Evolutionary conservation across 2,329 filamentous ascomycete genomes (phyloP), one percentile per base, ranked within the genome.

Genomic region (Zasmidium citrigriseum): DNA sequence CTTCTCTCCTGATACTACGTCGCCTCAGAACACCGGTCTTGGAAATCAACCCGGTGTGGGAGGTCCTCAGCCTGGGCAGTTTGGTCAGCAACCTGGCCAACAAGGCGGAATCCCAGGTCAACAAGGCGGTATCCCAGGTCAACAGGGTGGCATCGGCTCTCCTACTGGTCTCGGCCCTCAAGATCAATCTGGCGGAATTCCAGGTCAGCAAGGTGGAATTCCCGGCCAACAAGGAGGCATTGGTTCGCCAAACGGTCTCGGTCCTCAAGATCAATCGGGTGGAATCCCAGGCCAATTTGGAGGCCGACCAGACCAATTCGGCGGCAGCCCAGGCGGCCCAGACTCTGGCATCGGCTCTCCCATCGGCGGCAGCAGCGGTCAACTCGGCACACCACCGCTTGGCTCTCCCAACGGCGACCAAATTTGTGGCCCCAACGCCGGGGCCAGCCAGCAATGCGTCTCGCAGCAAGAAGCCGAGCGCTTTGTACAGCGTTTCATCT

Each of bases 391-490:
- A 14, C 27, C 27, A 7, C 27, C 27, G 7, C 27, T 50, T 27
- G 47, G 47, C 3, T 25, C 47, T 20, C 47, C 47, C 21, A 7
- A 3, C 3, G 18, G 24, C 48, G 14, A 23, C 25, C 21, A 41
- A 24, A 51, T 34, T 22, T 49, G 22, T 18, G 46, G 46, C 21
- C 46, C 46, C 14, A 16, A 4, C 9, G 25, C 22, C 25, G 27
- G 48, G 41, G 53, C 53, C 24, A 48, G n/a, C n/a, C n/a, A n/a
- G n/a, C n/a, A 58, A 21, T 62, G 60, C 48, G 44, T 62, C 29
- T 52, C 54, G 24, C 45, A 52, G 14, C 21, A 60, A 44, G 60
- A 62, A 46, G 57, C 48, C n/a, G 22, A 55, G 14, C 46, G 52
- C 16, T 62, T 55, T 46, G 22, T 62, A 22, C 51, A 60, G 9